A percentile compares a stretch with the other conserved stretches of the same genome.
These are phyloP conservation scores for Lactarius hengduanensis DNA, from an alignment of 768 basidiomycete species.

Conservation along the genomic window DNA sequence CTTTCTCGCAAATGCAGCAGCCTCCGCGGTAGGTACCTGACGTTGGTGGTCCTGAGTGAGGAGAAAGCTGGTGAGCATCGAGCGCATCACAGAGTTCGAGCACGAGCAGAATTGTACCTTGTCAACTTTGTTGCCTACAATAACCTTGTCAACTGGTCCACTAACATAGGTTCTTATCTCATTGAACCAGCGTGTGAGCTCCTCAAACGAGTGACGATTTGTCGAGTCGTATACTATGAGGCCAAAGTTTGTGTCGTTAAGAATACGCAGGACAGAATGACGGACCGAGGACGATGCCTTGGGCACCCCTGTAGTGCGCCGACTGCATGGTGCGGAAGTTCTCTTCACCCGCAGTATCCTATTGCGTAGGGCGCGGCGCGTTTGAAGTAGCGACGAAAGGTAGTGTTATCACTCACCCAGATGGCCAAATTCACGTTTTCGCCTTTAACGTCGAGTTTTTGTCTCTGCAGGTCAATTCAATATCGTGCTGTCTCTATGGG, in stretches of 20 bases:
- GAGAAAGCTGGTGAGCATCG: neutral
- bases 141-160: slow-evolving; percentile 82
- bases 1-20: slow-evolving; percentile 70
- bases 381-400: neutral
- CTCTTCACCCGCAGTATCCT: slow-evolving; percentile 97
- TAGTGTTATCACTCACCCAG: slow-evolving; percentile 64
- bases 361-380: neutral
- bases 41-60: slow-evolving; percentile 75
- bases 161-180: slow-evolving; percentile 93
- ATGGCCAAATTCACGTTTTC: slow-evolving; percentile 90
- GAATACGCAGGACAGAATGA: neutral
- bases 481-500: neutral
- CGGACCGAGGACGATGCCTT: slow-evolving; percentile 73
- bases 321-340: slow-evolving; percentile 93
- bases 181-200: slow-evolving; percentile 87
- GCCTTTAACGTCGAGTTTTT: slow-evolving; percentile 82
- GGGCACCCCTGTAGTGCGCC: slow-evolving; percentile 89
- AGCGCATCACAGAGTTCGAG: neutral
- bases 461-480: slow-evolving; percentile 49
- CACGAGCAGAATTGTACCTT: slow-evolving; percentile 51
- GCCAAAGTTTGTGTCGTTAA: neutral
- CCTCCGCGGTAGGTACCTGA: slow-evolving; percentile 79
- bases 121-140: slow-evolving; percentile 94
- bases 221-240: slow-evolving; percentile 87
- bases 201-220: slow-evolving; percentile 87